Evolutionary conservation across 148 eudicot species (phyloP), one percentile per base, ranked within the genome.

Genomic region (Chenopodium album): DNA sequence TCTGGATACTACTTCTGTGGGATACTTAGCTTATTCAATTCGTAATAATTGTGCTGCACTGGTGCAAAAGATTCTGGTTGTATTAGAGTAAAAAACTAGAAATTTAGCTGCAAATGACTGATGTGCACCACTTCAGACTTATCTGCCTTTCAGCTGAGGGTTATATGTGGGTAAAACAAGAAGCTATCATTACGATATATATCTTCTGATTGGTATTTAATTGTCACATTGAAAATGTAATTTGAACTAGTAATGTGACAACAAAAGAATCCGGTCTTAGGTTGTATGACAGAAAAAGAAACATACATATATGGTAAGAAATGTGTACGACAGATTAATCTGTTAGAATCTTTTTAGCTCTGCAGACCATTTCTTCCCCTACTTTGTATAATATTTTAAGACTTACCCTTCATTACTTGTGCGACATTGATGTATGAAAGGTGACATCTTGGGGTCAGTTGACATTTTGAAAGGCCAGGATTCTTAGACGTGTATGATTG

Each of bases 391-490:
- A 56, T 56, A 12, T 41, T 13, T 17, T 4, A 56, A 56, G 62
- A 56, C 62, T 17, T 56, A 17, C 16, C 6, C 62, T 17, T 17
- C 19, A 56, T 4, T 17, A 56, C 62, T 56, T 17, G 62, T 56
- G 62, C 22, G 22, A 56, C 2, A 14, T 17, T 56, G 62, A 56
- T 56, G n/a, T 56, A 22, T 54, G 60, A 54, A 54, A 54, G 60
- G 60, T 56, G 7, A 56, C 62, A 14, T 56, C 20, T 56, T 56
- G 62, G 62, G 62, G 62, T 56, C 20, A 56, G 29, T 69, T 73
- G 75, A 85, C 81, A 59, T 82, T 56, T 64, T 28, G 47, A 79
- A 34, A 56, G 22, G 80, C 78, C 78, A 68, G 34, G 19, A 64
- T 71, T 78, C 19, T 78, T 60, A 72, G 63, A 72, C 78, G 67